phyloP scores from a whole-genome alignment of 139 green algal genomes.

The Coelastrella sp. region DNA sequence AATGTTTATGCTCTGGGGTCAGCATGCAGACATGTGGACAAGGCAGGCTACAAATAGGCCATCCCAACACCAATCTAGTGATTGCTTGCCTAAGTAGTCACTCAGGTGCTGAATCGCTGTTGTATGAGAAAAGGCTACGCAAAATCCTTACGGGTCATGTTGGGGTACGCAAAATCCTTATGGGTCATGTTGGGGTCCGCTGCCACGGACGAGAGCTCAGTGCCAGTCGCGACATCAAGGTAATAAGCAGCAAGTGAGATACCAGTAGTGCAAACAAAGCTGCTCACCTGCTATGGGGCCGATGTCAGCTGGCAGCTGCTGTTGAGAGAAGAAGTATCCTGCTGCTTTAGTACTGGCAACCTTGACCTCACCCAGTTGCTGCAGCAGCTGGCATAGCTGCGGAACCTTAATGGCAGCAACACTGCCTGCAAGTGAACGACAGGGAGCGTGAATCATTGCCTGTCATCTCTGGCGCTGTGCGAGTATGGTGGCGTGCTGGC shows the following conservation, averaged over 20 bases:
- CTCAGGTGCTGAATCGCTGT: no score
- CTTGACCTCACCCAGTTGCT: conserved; percentile 64
- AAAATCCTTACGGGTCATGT: background rate
- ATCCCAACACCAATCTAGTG: no score
- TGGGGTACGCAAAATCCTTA: background rate
- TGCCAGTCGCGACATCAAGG: no score
- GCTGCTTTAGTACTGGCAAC: conserved; percentile 68
- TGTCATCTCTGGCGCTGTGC: no score
- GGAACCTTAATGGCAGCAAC: conserved; percentile 82
- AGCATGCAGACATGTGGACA: no score
- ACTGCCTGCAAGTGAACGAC: conserved; percentile 58
- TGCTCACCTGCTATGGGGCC: conserved; percentile 22
- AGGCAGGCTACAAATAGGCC: no score
- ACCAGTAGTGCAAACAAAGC: background rate
- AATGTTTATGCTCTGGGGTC: background rate
- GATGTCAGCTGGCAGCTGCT: conserved; percentile 13
- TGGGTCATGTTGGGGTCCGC: background rate
- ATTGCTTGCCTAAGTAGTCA: no score
- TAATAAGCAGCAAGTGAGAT: no score
- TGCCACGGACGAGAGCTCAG: background rate
- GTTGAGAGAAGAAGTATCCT: conserved; percentile 65
- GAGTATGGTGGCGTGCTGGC: no score
- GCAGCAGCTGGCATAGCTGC: conserved; percentile 51
- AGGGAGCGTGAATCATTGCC: no score
- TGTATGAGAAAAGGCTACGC: no score